Base-by-base conservation (phyloP, 2,329 filamentous ascomycete species). In the Cercospora brassicicola region DNA sequence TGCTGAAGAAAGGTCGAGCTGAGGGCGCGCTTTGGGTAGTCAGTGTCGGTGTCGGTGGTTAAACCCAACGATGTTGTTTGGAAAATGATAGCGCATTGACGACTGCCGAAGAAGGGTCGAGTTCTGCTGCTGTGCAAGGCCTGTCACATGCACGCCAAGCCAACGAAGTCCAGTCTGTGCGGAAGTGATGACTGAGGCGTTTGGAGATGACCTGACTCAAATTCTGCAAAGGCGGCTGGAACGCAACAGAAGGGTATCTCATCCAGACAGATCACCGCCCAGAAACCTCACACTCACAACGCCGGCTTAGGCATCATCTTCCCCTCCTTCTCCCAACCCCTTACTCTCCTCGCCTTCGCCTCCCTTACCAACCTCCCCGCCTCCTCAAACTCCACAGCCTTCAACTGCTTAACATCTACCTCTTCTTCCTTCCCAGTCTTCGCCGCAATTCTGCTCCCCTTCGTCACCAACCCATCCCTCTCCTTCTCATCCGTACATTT, bases 251-350 rank as follows among this genome's bases (percentile, higher is more conserved):
- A 20, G 55, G 55, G 55, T 59, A 45, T 48, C 39, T 45, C 18
- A 18, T 45, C 39, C n/a, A 55, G 60, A 53, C 11, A 36, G 11
- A 48, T 51, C 30, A 59, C 23, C 6, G n/a, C 15, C 28, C n/a
- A 23, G 11, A 3, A 2, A 4, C 5, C n/a, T 20, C 20, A 42
- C 30, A 23, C 13, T 48, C 65, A 73, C 48, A 73, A 68, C 31
- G 75, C 72, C n/a, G 76, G 71, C 65, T 78, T 79, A 10, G 76
- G 74, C 73, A 77, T 71, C 18, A 56, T 67, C 65, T 78, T 78
- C 23, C 71, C 77, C 67, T 78, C 77, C 51, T 73, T 73, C 71
- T 77, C 76, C 57, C 67, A 78, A 10, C 76, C 78, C 59, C 71
- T 68, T 15, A 76, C 18, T 26, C 78, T 73, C 65, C 67, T 74